These are phyloP conservation scores for Nakaseomyces sp. DNA, from an alignment of 1,139 yeast genomes.

Conservation along the genomic window DNA sequence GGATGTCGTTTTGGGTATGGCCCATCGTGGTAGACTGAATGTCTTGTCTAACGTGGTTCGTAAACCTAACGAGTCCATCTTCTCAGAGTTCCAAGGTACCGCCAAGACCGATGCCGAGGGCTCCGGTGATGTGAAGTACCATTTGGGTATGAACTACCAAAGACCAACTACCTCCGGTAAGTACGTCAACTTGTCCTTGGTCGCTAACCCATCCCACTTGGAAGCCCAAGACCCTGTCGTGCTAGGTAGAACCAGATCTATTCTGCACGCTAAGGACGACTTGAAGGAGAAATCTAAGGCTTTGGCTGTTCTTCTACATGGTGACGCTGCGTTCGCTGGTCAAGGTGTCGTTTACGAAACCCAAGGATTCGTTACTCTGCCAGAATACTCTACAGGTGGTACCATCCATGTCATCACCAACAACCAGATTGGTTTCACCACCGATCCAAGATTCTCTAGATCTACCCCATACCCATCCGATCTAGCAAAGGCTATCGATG, in stretches of 20 bases:
- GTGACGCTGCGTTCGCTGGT: slow-evolving; percentile 98
- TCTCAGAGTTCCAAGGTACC: slow-evolving; percentile 89
- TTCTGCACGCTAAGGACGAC: slow-evolving; percentile 85
- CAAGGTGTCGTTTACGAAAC: slow-evolving; percentile 99
- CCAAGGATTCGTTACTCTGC: slow-evolving; percentile 85
- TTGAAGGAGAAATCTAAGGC: slow-evolving; percentile 78
- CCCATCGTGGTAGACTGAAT: slow-evolving; percentile 98
- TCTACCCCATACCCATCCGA: slow-evolving; percentile 98
- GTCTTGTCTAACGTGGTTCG: slow-evolving; percentile 96
- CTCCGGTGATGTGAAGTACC: slow-evolving; percentile 98
- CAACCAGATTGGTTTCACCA: slow-evolving; percentile 98
- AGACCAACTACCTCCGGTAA: slow-evolving; percentile 99
- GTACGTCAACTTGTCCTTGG: slow-evolving; percentile 87
- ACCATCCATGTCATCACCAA: slow-evolving; percentile 91
- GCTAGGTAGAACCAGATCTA: slow-evolving; percentile 94
- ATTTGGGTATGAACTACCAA: slow-evolving; percentile 97
- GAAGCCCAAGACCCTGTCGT: slow-evolving; percentile 99
- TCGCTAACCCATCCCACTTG: slow-evolving; percentile 97
- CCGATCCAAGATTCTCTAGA: slow-evolving; percentile 96
- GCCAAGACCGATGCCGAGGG: slow-evolving; percentile 74
- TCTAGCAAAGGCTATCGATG: slow-evolving; percentile 91
- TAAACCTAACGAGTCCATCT: slow-evolving; percentile 96
- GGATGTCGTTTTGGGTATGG: slow-evolving; percentile 98
- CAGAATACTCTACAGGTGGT: slow-evolving; percentile 98
- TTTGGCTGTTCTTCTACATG: slow-evolving; percentile 85